These are phyloP conservation scores for Colletotrichum siamense DNA, from an alignment of 2,329 filamentous ascomycete species.

Conservation along the genomic window DNA sequence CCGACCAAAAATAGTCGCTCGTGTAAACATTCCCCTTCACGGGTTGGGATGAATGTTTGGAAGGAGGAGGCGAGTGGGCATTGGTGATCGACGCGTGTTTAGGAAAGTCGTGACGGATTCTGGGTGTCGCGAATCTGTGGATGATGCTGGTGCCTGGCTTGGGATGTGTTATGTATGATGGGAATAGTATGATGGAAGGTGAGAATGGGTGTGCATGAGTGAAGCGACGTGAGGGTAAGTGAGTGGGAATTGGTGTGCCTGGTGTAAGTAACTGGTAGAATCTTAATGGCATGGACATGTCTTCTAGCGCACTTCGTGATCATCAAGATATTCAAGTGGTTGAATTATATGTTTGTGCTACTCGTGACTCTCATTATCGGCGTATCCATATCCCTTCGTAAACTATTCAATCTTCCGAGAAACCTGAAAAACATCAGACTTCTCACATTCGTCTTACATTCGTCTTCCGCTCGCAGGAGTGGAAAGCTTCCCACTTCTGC, in stretches of 20 bases:
- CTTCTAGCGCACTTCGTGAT: no score
- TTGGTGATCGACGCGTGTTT: not conserved
- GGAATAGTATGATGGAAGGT: not conserved
- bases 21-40: not conserved
- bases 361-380: not conserved
- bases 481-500: not conserved
- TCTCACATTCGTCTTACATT: not conserved
- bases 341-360: fast-evolving
- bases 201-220: not conserved
- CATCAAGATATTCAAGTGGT: not conserved
- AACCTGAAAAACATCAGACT: not conserved
- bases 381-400: not conserved
- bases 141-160: not conserved
- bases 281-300: fast-evolving
- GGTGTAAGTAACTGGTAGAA: not conserved
- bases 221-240: not conserved
- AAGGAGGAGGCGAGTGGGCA: not conserved
- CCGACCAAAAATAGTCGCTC: not conserved
- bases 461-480: not conserved
- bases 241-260: fast-evolving
- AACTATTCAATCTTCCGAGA: not conserved
- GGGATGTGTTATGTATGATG: not conserved
- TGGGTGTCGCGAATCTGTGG: not conserved
- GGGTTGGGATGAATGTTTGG: not conserved
- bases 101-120: not conserved